Base-by-base conservation (phyloP, 1,139 yeast species). In the Geotrichum australiense region DNA sequence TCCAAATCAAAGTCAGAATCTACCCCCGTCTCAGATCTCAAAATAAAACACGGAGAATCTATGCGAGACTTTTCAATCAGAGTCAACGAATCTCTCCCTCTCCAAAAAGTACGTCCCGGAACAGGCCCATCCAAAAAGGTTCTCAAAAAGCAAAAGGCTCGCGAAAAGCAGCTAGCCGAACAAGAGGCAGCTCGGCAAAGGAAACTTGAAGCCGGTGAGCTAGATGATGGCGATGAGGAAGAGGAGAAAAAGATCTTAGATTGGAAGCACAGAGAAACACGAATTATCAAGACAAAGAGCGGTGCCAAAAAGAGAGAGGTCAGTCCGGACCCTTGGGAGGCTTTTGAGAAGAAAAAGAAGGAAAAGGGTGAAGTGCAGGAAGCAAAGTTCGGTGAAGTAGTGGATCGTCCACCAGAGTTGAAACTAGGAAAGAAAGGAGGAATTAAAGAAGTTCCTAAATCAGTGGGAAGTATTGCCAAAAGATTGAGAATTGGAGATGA, bases 331-430 rank as follows among this genome's bases (percentile, higher is more conserved):
- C 68, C 69, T 1, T 66, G 68, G 68, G 64, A 62, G 4, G 52
- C 50, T 12, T 49, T 66, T 19, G 57, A 61, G 28, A 50, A 52
- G 5, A 12, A 18, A 7, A 11, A 16, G 12, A n/a, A 31, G 15
- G 12, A 18, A 6, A 18, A n/a, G n/a, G n/a, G n/a, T n/a, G 10
- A 19, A n/a, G 19, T n/a, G 33, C 41, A 47, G 12, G 38, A 44
- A 26, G 67, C 70, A 25, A 64, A 63, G 50, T 66, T 66, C 42
- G 68, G 68, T 6, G 70, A 66, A 24, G 63, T 64, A 2, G 70
- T 60, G 0, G 68, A 64, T 32, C 52, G 63, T 11, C 70, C 70
- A 4, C 70, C 70, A 1, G 62, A 58, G 39, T 55, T 66, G 34
- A 60, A 54, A 8, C 46, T 53, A 18, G 59, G 65, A 5, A 51